These are phyloP conservation scores for Irpex sp. DNA, from an alignment of 1,284 basidiomycete genomes.

Conservation along the genomic window DNA sequence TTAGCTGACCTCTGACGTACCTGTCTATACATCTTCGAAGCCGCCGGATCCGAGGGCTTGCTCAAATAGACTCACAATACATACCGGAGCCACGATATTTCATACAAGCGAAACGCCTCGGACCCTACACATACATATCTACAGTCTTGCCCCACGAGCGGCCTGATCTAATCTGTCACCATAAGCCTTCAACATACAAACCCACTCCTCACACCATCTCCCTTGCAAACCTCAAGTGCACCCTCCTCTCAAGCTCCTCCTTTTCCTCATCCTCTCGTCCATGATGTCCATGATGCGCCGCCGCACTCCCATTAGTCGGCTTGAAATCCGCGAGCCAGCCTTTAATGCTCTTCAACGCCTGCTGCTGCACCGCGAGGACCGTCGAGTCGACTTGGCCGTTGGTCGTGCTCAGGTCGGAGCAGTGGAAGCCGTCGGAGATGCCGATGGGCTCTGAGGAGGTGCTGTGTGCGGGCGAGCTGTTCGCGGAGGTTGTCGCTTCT, in stretches of 20 bases:
- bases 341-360: slow-evolving; percentile 41
- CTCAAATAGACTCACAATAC: neutral
- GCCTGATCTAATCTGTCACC: no score
- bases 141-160: neutral
- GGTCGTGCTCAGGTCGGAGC: slow-evolving; percentile 50
- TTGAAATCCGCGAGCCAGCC: slow-evolving; percentile 47
- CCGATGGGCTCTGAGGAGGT: slow-evolving; percentile 53
- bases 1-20: neutral
- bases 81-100: neutral
- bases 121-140: neutral
- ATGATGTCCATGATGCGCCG: neutral
- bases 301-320: neutral
- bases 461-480: slow-evolving; percentile 42
- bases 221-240: neutral
- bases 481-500: slow-evolving; percentile 63
- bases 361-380: slow-evolving; percentile 48
- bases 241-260: neutral
- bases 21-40: neutral
- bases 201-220: neutral
- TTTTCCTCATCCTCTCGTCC: neutral
- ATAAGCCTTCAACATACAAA: no score
- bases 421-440: slow-evolving; percentile 62
- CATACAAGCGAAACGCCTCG: neutral
- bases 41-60: neutral
- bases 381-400: slow-evolving; percentile 46